A percentile compares a stretch with the other conserved stretches of the same genome.
These are phyloP conservation scores for Dimargaris cristalligena DNA, from an alignment of 192 early-diverging fungal genomes.

Conservation along the genomic window DNA sequence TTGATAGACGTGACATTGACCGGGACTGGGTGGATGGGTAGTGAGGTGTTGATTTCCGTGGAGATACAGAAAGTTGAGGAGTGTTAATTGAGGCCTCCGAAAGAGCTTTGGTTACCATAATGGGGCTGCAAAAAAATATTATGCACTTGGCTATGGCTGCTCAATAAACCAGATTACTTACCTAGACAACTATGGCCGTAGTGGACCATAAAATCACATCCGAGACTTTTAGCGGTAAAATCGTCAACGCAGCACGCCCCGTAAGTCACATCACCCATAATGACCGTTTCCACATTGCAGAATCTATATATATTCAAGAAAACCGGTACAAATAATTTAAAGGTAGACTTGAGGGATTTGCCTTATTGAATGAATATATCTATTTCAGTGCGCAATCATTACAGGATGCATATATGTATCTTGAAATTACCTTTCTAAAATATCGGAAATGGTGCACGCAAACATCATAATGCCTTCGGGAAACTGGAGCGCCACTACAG, in stretches of 20 bases:
- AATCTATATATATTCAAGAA: constrained; percentile 43
- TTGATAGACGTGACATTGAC: constrained; percentile 88
- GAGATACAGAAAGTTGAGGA: no score
- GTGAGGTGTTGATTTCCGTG: no score
- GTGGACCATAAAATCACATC: constrained; percentile 95
- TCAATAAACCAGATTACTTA: no score
- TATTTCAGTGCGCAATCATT: not conserved
- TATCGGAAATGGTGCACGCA: constrained; percentile 83
- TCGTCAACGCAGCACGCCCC: constrained; percentile 99
- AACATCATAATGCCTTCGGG: constrained; percentile 95
- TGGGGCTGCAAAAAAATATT: no score
- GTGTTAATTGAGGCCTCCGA: no score
- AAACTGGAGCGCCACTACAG: constrained; percentile 78
- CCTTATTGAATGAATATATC: not conserved
- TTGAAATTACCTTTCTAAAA: constrained; percentile 67
- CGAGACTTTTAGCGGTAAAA: constrained; percentile 76
- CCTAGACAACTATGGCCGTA: constrained; percentile 93
- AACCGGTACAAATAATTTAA: constrained; percentile 11
- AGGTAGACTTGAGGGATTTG: constrained; percentile 8
- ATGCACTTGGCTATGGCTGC: no score
- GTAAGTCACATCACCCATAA: constrained; percentile 99
- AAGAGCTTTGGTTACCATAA: no score
- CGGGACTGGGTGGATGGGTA: constrained; percentile 41
- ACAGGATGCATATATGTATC: not conserved
- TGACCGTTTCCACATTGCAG: constrained; percentile 71